Percentiles rank a stretch among this genome's conserved stretches.
These are phyloP conservation scores for Solanum hybrid DNA, from an alignment of 305 asterid genomes.

Conservation along the genomic window DNA sequence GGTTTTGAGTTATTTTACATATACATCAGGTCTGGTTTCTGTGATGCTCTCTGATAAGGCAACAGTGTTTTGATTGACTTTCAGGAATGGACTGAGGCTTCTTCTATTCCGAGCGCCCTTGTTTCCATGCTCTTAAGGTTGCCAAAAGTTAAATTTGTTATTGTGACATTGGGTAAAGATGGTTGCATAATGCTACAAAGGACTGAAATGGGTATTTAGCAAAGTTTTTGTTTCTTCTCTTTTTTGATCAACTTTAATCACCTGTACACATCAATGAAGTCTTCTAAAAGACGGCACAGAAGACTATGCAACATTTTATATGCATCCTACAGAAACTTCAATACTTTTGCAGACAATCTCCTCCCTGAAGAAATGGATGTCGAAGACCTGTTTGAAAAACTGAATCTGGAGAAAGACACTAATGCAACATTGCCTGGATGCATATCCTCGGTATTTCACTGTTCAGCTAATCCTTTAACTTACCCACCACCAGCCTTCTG, in stretches of 20 bases:
- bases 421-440: constrained; percentile 41
- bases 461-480: not conserved
- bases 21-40: not conserved
- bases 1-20: not conserved
- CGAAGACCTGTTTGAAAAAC: constrained; percentile 38
- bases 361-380: constrained; percentile 57
- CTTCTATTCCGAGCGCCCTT: constrained; percentile 69
- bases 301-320: not conserved
- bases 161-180: constrained; percentile 53
- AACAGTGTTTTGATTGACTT: constrained; percentile 1
- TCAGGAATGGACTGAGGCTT: constrained; percentile 59
- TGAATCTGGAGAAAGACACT: constrained; percentile 50
- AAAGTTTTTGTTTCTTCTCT: not conserved
- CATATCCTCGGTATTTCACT: constrained; percentile 55
- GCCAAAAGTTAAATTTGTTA: constrained; percentile 50
- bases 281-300: not conserved
- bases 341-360: constrained; percentile 41
- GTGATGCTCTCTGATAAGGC: not conserved
- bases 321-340: not conserved
- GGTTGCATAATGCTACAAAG: constrained; percentile 62
- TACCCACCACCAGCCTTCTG: not conserved
- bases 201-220: constrained; percentile 29
- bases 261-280: not conserved
- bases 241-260: not conserved
- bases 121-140: constrained; percentile 66